phyloP scores from a whole-genome alignment of 495 filamentous ascomycete species.

The Aspergillus conjunctus region DNA sequence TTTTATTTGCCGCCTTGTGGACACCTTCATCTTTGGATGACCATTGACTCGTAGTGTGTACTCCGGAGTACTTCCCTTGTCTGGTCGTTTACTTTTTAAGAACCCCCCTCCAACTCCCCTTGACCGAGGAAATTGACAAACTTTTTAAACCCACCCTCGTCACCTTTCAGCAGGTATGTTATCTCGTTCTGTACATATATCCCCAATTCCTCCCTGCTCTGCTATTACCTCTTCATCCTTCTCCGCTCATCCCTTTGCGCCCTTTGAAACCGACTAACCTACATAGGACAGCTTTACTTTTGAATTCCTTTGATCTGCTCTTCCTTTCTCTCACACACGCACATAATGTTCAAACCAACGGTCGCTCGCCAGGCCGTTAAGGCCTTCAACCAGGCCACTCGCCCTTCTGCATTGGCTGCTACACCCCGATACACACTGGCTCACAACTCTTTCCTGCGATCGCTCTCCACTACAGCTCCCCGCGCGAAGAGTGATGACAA shows the following conservation, averaged over 20 bases:
- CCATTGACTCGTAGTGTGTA: background rate
- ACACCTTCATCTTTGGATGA: slow-evolving; percentile 10
- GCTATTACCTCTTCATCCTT: background rate
- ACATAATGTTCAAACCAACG: slow-evolving; percentile 39
- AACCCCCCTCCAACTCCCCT: slow-evolving; percentile 9
- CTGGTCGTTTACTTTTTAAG: slow-evolving; percentile 8
- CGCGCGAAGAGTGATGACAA: slow-evolving; percentile 31
- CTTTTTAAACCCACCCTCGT: slow-evolving; percentile 8
- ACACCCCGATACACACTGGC: slow-evolving; percentile 13
- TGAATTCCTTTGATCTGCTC: background rate
- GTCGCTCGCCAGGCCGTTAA: slow-evolving; percentile 35
- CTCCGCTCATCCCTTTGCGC: slow-evolving; percentile 1
- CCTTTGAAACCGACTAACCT: background rate
- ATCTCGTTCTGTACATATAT: slow-evolving; percentile 17
- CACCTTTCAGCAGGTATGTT: background rate
- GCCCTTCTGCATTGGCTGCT: slow-evolving; percentile 27
- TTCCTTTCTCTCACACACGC: slow-evolving; percentile 1
- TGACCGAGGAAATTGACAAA: slow-evolving; percentile 7
- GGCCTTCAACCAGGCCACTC: slow-evolving; percentile 27
- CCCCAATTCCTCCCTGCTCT: background rate
- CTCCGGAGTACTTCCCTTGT: slow-evolving; percentile 2
- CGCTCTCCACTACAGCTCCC: slow-evolving; percentile 36
- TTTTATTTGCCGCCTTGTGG: slow-evolving; percentile 21
- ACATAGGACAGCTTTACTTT: background rate
- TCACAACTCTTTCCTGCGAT: slow-evolving; percentile 24